Evolutionary conservation across 2,329 filamentous ascomycete genomes (phyloP).

Genomic region (Aspergillus cejpii): DNA sequence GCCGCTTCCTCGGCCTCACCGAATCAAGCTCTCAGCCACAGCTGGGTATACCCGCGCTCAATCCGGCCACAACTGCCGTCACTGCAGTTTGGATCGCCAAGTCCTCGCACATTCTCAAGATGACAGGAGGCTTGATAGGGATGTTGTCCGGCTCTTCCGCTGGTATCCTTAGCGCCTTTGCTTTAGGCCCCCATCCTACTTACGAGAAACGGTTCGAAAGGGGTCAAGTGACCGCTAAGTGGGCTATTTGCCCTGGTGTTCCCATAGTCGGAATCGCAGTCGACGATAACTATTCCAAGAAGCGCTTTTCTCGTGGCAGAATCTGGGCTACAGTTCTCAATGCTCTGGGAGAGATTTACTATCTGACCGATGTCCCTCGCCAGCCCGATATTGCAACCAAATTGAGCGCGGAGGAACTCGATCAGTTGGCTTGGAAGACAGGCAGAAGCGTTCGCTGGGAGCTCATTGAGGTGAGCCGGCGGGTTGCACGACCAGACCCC

Average conservation of each 20-base stretch:
- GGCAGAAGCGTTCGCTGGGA: slow-evolving; percentile 77
- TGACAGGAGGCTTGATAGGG: slow-evolving; percentile 71
- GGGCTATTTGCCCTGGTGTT: slow-evolving; percentile 86
- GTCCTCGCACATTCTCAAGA: slow-evolving; percentile 60
- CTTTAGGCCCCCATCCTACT: slow-evolving; percentile 57
- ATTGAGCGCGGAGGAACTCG: slow-evolving; percentile 47
- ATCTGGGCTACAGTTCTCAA: slow-evolving; percentile 93
- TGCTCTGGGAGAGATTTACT: slow-evolving; percentile 85
- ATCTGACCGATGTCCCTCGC: slow-evolving; percentile 64
- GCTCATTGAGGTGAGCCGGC: slow-evolving; percentile 68
- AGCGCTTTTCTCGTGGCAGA: slow-evolving; percentile 61
- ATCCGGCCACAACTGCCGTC: slow-evolving; percentile 62
- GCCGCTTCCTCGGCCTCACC: slow-evolving; percentile 63
- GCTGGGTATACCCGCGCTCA: slow-evolving; percentile 69
- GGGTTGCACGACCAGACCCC: slow-evolving; percentile 64
- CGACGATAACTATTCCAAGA: slow-evolving; percentile 72
- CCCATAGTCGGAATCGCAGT: slow-evolving; percentile 78
- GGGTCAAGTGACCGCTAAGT: slow-evolving; percentile 78
- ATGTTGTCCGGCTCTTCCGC: slow-evolving; percentile 78
- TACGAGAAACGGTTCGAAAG: slow-evolving; percentile 58
- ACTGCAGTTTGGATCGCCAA: slow-evolving; percentile 88
- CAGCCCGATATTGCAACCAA: slow-evolving; percentile 45
- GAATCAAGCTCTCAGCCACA: slow-evolving; percentile 56
- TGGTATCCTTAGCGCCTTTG: slow-evolving; percentile 75
- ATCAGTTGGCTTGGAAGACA: slow-evolving; percentile 68